phyloP scores from a whole-genome alignment of 1,284 basidiomycete genomes.

The Melampsora larici-populina region DNA sequence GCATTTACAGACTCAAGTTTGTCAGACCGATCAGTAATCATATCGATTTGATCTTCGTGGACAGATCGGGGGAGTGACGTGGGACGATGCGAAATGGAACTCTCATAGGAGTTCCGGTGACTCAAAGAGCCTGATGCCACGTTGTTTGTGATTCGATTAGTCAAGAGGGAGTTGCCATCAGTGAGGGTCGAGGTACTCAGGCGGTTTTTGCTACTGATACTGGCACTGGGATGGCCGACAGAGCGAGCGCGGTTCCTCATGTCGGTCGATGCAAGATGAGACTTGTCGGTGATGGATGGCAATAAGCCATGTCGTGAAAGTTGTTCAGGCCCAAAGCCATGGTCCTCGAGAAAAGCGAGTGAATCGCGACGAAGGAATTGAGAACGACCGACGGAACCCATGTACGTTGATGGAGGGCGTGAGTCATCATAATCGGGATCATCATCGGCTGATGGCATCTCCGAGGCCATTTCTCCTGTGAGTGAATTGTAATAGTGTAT shows the following conservation, averaged over 20 bases:
- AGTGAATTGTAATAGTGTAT: slow-evolving; percentile 90
- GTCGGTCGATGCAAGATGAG: slow-evolving; percentile 8
- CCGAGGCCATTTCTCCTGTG: slow-evolving; percentile 78
- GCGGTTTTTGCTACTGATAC: not conserved
- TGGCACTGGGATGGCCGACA: not conserved
- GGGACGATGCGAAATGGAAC: not conserved
- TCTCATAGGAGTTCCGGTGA: not conserved
- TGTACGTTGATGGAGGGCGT: not conserved
- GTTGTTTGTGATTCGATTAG: not conserved
- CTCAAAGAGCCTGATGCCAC: not conserved
- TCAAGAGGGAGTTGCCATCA: not conserved
- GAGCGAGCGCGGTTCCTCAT: not conserved
- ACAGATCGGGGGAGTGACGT: not conserved
- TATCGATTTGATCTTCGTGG: not conserved
- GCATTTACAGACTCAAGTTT: not conserved
- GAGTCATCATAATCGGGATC: slow-evolving; percentile 14
- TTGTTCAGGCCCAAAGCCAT: slow-evolving; percentile 25
- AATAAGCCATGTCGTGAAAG: not conserved
- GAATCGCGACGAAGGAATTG: slow-evolving; percentile 19
- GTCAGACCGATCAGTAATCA: not conserved
- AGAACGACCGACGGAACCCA: not conserved
- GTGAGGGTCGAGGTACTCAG: slow-evolving; percentile 1
- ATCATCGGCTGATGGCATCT: slow-evolving; percentile 63
- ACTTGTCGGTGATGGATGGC: not conserved
- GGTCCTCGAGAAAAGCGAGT: slow-evolving; percentile 31